Evolutionary conservation across 148 eudicot genomes (phyloP).

Genomic region (Persicaria maculosa): DNA sequence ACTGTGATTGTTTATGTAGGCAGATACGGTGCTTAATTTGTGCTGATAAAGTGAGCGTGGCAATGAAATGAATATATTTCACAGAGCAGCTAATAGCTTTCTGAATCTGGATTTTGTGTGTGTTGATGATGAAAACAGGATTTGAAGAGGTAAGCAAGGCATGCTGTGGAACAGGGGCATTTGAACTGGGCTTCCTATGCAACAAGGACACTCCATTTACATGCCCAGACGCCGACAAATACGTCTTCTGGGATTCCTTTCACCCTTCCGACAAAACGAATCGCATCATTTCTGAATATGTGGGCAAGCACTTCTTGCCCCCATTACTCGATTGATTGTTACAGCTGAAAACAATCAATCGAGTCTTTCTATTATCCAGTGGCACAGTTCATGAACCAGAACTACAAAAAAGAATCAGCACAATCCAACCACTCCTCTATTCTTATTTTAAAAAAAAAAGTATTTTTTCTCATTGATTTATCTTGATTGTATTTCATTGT

Average conservation of each 20-base stretch:
- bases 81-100: background rate
- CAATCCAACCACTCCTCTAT: too few relatives aligned
- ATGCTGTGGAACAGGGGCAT: slow-evolving; percentile 48
- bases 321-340: slow-evolving; percentile 9
- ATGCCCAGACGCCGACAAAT: slow-evolving; percentile 40
- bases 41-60: too few relatives aligned
- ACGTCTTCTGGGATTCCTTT: slow-evolving; percentile 47
- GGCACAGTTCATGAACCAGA: too few relatives aligned
- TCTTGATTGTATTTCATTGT: too few relatives aligned
- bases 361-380: background rate
- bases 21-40: too few relatives aligned
- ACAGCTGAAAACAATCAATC: background rate
- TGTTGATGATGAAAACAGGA: slow-evolving; percentile 20
- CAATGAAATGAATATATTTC: too few relatives aligned
- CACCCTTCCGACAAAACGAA: slow-evolving; percentile 41
- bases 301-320: background rate
- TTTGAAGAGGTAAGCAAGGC: slow-evolving; percentile 42
- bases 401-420: too few relatives aligned
- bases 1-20: too few relatives aligned
- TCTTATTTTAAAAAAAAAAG: too few relatives aligned
- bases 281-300: slow-evolving; percentile 9
- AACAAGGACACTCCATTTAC: slow-evolving; percentile 19
- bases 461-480: too few relatives aligned
- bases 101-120: background rate
- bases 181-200: slow-evolving; percentile 30